These are phyloP conservation scores for Ganoderma resinaceum DNA, from an alignment of 1,284 basidiomycete genomes.

Conservation along the genomic window DNA sequence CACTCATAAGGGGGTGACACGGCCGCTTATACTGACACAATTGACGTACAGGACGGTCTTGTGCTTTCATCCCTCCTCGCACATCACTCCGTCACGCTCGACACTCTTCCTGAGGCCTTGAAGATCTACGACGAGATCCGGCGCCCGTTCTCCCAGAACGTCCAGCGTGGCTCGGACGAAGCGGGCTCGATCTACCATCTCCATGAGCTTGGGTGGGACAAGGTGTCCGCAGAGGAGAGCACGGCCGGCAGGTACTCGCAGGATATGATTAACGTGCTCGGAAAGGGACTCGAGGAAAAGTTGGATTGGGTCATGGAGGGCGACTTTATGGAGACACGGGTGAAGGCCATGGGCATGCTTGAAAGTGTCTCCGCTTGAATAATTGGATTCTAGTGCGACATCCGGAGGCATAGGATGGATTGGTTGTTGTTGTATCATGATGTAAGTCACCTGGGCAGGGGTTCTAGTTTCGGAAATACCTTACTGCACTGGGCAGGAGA, in stretches of 20 bases:
- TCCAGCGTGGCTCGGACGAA: slow-evolving; percentile 21
- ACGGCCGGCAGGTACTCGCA: slow-evolving; percentile 12
- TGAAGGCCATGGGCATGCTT: slow-evolving; percentile 6
- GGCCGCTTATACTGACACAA: background rate
- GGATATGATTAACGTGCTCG: slow-evolving; percentile 14
- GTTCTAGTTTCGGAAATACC: no score
- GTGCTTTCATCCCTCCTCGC: slow-evolving; percentile 44
- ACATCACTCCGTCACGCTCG: slow-evolving; percentile 36
- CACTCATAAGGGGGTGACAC: background rate
- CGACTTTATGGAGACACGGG: slow-evolving; percentile 16
- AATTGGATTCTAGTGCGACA: background rate
- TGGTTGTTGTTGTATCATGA: no score
- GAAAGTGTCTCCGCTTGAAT: background rate
- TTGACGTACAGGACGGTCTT: slow-evolving; percentile 40
- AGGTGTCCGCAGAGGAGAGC: slow-evolving; percentile 20
- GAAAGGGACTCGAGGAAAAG: slow-evolving; percentile 2
- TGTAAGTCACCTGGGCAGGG: no score
- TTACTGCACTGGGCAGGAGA: no score
- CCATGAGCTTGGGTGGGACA: slow-evolving; percentile 15
- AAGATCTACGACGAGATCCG: slow-evolving; percentile 46
- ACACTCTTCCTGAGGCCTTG: slow-evolving; percentile 39
- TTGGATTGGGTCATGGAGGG: slow-evolving; percentile 17
- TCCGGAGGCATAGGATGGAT: no score
- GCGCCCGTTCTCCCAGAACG: slow-evolving; percentile 39
- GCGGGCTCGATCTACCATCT: slow-evolving; percentile 26